phyloP scores from a whole-genome alignment of 495 filamentous ascomycete species.

The Extremus antarcticus region DNA sequence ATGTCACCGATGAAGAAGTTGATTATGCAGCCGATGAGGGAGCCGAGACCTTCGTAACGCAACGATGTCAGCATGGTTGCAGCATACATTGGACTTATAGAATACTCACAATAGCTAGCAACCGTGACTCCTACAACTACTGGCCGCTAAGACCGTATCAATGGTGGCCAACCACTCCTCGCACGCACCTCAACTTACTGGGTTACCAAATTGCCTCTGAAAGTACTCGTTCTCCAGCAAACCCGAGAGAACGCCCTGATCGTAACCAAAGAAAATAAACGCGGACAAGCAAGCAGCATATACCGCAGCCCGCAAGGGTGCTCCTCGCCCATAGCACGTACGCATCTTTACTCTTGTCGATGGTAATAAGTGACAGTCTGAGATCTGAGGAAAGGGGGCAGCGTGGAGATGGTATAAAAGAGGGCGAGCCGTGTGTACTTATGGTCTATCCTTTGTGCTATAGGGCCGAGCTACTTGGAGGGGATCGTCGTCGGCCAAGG shows the following conservation, averaged over 20 bases:
- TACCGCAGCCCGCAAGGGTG: conserved; percentile 22
- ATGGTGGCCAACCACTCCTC: neutral
- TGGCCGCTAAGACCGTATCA: neutral
- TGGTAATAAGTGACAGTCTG: neutral
- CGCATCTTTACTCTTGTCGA: neutral
- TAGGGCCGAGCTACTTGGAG: too few species aligned
- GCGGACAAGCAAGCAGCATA: conserved; percentile 23
- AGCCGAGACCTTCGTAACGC: conserved; percentile 21
- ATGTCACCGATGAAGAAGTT: conserved; percentile 22
- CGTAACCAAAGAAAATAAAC: conserved; percentile 28
- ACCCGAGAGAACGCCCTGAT: conserved; percentile 43
- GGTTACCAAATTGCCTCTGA: neutral
- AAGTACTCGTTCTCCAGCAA: conserved; percentile 21
- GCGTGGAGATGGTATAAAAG: too few species aligned
- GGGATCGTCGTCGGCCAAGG: neutral
- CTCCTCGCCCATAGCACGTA: conserved; percentile 16
- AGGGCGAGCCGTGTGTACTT: neutral
- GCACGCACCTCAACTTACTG: neutral
- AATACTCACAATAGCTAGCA: conserved; percentile 1
- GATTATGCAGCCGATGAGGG: conserved; percentile 23
- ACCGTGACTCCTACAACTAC: neutral
- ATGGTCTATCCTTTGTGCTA: neutral
- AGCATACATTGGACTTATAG: too few species aligned
- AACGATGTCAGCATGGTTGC: neutral
- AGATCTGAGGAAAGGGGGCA: too few species aligned